These are phyloP conservation scores for Pythium vanterpoolii DNA, from an alignment of 352 stramenopile species.

Conservation along the genomic window DNA sequence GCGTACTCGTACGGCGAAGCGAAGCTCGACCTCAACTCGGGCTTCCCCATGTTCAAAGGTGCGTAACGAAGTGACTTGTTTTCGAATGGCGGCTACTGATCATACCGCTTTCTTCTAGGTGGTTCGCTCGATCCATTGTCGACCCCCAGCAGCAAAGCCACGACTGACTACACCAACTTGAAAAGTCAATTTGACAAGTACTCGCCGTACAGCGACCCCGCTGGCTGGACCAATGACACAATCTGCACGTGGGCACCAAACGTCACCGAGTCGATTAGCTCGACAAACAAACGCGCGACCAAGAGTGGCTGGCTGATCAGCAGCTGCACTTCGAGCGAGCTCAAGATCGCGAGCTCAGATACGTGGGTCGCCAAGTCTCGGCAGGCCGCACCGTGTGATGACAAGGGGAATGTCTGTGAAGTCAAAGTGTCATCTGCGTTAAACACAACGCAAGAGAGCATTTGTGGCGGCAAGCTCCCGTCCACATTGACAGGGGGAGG, in stretches of 20 bases:
- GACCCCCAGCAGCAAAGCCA: constrained; percentile 50
- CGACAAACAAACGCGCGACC: constrained; percentile 55
- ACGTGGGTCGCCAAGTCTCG: constrained; percentile 70
- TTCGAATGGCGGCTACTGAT: neutral
- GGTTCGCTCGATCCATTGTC: constrained; percentile 57
- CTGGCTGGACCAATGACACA: constrained; percentile 49
- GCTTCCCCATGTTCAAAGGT: constrained; percentile 85
- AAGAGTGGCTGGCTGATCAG: constrained; percentile 62
- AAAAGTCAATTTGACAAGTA: constrained; percentile 75
- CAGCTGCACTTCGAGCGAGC: constrained; percentile 41
- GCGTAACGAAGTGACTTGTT: neutral
- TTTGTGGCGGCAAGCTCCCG: constrained; percentile 54
- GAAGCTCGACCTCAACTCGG: constrained; percentile 57
- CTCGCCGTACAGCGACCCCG: constrained; percentile 42
- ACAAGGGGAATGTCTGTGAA: constrained; percentile 61
- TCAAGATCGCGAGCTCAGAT: constrained; percentile 62
- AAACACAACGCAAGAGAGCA: constrained; percentile 69
- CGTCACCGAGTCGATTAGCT: constrained; percentile 51
- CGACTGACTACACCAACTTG: constrained; percentile 71
- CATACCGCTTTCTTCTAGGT: constrained; percentile 21
- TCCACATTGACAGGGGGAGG: constrained; percentile 49
- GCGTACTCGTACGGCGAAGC: constrained; percentile 87
- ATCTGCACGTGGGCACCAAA: constrained; percentile 66
- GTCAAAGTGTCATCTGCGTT: constrained; percentile 44
- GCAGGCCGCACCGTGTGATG: constrained; percentile 69